Conservation (phyloP, 352 stramenopile species). For the Pythium chondricola region DNA sequence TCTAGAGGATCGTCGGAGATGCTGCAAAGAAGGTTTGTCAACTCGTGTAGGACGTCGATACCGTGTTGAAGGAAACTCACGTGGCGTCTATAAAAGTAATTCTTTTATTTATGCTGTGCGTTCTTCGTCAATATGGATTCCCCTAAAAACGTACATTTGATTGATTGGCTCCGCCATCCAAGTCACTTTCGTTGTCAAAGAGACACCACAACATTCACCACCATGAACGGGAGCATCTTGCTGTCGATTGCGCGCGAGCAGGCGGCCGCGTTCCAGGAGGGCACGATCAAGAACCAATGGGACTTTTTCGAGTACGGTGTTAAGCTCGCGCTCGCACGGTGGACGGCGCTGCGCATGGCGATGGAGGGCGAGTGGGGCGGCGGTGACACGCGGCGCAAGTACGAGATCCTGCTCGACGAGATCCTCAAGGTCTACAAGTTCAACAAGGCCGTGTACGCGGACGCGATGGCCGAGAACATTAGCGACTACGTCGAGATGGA, state of each 20-base stretch:
- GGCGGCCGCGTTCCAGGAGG: slow-evolving; percentile 37
- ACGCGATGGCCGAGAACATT: slow-evolving; percentile 70
- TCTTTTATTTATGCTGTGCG: no score
- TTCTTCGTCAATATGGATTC: no score
- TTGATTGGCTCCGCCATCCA: no score
- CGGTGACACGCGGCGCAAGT: slow-evolving; percentile 75
- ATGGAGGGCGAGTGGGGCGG: slow-evolving; percentile 80
- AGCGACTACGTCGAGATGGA: slow-evolving; percentile 64
- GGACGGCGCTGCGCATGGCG: slow-evolving; percentile 81
- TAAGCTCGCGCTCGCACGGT: slow-evolving; percentile 69
- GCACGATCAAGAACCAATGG: slow-evolving; percentile 69
- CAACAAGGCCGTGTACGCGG: slow-evolving; percentile 56
- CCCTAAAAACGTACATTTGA: no score
- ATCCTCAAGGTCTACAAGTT: slow-evolving; percentile 80
- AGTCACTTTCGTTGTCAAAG: no score
- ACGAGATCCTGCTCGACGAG: slow-evolving; percentile 74
- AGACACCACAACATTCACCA: slow-evolving; percentile 8
- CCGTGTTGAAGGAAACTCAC: no score
- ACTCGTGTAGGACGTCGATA: no score
- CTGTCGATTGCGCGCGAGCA: slow-evolving; percentile 47
- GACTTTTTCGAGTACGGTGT: slow-evolving; percentile 82
- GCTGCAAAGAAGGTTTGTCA: no score
- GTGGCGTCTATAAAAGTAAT: no score
- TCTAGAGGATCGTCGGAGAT: no score
- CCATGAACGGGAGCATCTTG: slow-evolving; percentile 52